Percentiles rank a stretch among this genome's conserved stretches.
Evolutionary conservation across 148 eudicot genomes (phyloP).

Genomic region (Cornus kousa): DNA sequence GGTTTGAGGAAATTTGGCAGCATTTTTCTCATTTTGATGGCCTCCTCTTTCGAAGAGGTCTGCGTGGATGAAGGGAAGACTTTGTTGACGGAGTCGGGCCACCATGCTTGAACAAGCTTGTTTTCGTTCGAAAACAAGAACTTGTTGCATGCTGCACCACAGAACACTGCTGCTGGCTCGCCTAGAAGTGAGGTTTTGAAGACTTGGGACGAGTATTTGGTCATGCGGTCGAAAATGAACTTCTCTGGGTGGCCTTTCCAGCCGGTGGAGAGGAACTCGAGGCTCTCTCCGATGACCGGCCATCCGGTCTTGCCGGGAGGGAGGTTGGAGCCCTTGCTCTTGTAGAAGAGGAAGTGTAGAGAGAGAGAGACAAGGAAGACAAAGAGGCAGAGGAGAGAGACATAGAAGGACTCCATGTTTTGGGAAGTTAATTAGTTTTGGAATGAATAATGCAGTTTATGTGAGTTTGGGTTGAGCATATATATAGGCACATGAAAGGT

Average conservation of each 20-base stretch:
- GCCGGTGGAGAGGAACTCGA: background rate
- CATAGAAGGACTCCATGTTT: background rate
- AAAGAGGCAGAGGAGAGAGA: background rate
- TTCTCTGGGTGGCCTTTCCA: background rate
- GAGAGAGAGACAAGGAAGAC: background rate
- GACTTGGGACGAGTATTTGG: background rate
- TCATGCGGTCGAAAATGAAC: background rate
- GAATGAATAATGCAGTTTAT: background rate
- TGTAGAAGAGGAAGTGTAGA: background rate
- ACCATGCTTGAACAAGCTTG: background rate
- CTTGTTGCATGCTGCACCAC: background rate
- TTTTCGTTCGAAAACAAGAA: background rate
- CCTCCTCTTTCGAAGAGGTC: conserved; percentile 25
- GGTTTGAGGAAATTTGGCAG: conserved; percentile 36
- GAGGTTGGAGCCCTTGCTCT: background rate
- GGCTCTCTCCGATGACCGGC: background rate
- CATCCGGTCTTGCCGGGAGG: background rate
- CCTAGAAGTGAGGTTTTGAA: background rate
- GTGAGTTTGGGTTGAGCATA: background rate
- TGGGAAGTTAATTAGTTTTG: background rate
- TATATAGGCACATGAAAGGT: background rate
- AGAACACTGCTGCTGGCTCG: background rate
- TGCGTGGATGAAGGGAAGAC: background rate
- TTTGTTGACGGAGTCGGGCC: background rate
- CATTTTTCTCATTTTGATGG: conserved; percentile 38